Percentiles rank a stretch among this genome's conserved stretches.
phyloP scores from a whole-genome alignment of 768 basidiomycete genomes.

The Calocera viscosa region DNA sequence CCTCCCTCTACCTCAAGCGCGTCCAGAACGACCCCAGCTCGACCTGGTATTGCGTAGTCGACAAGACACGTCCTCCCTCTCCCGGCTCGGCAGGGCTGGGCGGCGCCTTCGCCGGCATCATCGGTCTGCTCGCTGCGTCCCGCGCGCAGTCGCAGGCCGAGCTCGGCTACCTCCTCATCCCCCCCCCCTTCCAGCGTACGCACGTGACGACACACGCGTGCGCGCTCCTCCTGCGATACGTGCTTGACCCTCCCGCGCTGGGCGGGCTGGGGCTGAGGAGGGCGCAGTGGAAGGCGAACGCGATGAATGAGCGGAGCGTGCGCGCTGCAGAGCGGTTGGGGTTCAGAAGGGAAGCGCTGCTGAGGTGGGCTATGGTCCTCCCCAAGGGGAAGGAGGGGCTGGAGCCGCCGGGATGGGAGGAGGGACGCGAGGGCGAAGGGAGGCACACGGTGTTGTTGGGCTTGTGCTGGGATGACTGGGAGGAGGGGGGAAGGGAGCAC shows the following conservation, averaged over 20 bases:
- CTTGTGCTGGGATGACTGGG: constrained; percentile 1
- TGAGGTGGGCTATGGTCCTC: constrained; percentile 33
- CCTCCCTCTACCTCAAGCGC: background rate
- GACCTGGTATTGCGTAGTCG: constrained; percentile 42
- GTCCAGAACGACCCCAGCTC: constrained; percentile 28
- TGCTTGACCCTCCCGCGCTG: constrained; percentile 31
- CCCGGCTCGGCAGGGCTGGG: background rate
- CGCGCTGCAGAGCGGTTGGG: constrained; percentile 46
- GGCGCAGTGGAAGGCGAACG: constrained; percentile 48
- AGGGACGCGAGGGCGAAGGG: background rate
- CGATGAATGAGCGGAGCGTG: constrained; percentile 38
- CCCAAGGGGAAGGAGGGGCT: background rate
- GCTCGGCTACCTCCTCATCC: constrained; percentile 42
- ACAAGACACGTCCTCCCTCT: constrained; percentile 31
- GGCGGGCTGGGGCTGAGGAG: constrained; percentile 46
- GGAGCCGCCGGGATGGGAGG: background rate
- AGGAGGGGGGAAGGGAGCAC: background rate
- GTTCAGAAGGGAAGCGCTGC: constrained; percentile 41
- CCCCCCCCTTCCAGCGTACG: constrained; percentile 49
- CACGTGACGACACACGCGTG: constrained; percentile 44
- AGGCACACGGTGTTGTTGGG: background rate
- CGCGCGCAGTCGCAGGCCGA: constrained; percentile 36
- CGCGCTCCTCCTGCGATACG: constrained; percentile 31
- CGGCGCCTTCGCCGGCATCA: constrained; percentile 38
- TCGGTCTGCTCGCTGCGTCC: constrained; percentile 40